Conservation (phyloP, 257 asterid genomes). For the Rhazya stricta region DNA sequence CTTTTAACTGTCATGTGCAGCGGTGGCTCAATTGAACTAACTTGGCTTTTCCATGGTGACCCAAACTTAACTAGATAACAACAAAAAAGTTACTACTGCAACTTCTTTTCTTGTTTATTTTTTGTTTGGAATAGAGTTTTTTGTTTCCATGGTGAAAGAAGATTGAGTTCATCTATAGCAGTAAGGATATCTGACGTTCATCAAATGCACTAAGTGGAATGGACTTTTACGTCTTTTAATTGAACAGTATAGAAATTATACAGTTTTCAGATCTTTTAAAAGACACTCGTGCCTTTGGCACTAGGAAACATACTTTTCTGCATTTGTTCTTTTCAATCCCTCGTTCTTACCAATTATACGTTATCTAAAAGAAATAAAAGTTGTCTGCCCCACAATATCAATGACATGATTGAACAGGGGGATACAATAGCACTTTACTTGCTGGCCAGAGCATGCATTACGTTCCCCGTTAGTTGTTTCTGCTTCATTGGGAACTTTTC, state of each 20-base stretch:
- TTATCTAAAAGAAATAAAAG: neutral
- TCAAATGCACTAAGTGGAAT: too few relatives aligned
- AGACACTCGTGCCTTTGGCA: neutral
- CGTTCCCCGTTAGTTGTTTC: neutral
- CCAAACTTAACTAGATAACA: neutral
- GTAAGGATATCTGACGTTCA: neutral
- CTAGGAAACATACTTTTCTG: neutral
- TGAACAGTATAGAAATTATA: neutral
- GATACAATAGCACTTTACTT: neutral
- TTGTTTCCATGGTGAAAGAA: neutral
- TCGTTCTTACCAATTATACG: neutral
- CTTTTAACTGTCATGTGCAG: neutral
- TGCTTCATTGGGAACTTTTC: neutral
- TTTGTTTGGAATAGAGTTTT: too few relatives aligned
- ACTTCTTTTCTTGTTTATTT: neutral
- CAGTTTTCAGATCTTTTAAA: neutral
- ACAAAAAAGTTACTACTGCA: neutral
- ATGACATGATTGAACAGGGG: neutral
- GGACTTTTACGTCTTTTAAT: neutral
- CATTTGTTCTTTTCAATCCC: neutral
- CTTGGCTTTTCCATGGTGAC: neutral
- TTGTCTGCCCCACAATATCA: neutral
- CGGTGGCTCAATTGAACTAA: neutral
- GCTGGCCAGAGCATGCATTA: neutral
- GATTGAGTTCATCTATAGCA: neutral